These are phyloP conservation scores for Lodderomyces margitis DNA, from an alignment of 1,139 yeast genomes.

Conservation along the genomic window DNA sequence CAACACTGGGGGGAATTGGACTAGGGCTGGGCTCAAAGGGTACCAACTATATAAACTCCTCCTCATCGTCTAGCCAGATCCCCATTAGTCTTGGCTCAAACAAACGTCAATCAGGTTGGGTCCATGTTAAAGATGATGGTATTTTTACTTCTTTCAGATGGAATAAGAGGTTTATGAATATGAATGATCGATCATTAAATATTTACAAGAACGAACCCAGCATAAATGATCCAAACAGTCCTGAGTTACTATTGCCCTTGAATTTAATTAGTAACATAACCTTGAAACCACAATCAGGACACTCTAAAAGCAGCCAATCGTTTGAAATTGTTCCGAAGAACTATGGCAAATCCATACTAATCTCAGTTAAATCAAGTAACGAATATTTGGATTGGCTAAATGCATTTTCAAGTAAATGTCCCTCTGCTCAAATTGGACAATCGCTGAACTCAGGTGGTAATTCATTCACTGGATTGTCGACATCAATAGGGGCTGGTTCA, in stretches of 20 bases:
- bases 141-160: conserved; percentile 77
- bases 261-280: conserved; percentile 39
- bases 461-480: not conserved
- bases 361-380: conserved; percentile 73
- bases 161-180: conserved; percentile 82
- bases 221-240: conserved; percentile 19
- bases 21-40: conserved; percentile 1
- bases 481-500: conserved; percentile 5
- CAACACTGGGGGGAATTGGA: not conserved
- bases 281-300: conserved; percentile 41
- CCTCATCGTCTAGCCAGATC: conserved; percentile 10
- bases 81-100: conserved; percentile 23
- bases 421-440: conserved; percentile 48
- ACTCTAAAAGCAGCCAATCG: conserved; percentile 63
- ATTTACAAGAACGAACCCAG: conserved; percentile 69
- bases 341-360: conserved; percentile 61
- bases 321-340: conserved; percentile 73
- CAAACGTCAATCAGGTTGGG: conserved; percentile 68
- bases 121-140: conserved; percentile 89
- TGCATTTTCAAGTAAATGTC: conserved; percentile 83
- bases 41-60: not conserved
- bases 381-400: conserved; percentile 92
- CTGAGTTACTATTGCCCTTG: conserved; percentile 43
- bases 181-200: conserved; percentile 72
- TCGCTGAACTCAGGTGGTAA: conserved; percentile 2